Percentiles rank a stretch among this genome's conserved stretches.
Evolutionary conservation across 2,329 filamentous ascomycete genomes (phyloP).

Genomic region (Biscogniauxia mediterranea): DNA sequence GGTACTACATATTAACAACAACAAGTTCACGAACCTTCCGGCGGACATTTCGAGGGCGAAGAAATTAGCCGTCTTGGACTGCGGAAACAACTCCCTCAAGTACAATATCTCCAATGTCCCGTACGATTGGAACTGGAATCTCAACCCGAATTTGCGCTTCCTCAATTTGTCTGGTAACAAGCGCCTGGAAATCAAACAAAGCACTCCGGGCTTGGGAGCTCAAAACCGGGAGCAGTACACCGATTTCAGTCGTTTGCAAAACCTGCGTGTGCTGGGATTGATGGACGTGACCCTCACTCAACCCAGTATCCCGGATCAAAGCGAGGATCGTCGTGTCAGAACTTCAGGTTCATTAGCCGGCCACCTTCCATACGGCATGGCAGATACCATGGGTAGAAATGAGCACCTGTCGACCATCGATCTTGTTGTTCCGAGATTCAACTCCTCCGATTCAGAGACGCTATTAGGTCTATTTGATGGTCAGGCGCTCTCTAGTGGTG

Average conservation of each 20-base stretch:
- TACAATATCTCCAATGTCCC: conserved; percentile 99
- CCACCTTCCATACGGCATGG: conserved; percentile 93
- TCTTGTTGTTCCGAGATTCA: conserved; percentile 89
- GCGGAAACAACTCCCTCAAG: conserved; percentile 91
- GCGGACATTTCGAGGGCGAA: conserved; percentile 93
- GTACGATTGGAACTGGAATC: conserved; percentile 99
- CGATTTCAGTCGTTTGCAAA: conserved; percentile 82
- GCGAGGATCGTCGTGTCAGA: conserved; percentile 88
- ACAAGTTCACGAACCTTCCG: conserved; percentile 95
- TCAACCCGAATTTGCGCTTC: conserved; percentile 92
- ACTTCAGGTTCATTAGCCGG: conserved; percentile 96
- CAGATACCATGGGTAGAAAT: conserved; percentile 86
- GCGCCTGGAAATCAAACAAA: conserved; percentile 82
- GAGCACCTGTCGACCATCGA: conserved; percentile 96
- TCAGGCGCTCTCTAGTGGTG: conserved; percentile 81
- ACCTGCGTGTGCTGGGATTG: conserved; percentile 83
- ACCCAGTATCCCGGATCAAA: conserved; percentile 90
- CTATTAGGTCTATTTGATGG: conserved; percentile 96
- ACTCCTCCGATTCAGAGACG: conserved; percentile 85
- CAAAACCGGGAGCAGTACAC: conserved; percentile 71
- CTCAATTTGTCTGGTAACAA: conserved; percentile 97
- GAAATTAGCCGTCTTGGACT: conserved; percentile 87
- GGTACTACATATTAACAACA: conserved; percentile 91
- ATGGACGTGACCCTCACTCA: conserved; percentile 98
- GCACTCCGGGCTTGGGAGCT: conserved; percentile 51